These are phyloP conservation scores for Saturnispora diversa DNA, from an alignment of 805 yeast genomes.

Conservation along the genomic window DNA sequence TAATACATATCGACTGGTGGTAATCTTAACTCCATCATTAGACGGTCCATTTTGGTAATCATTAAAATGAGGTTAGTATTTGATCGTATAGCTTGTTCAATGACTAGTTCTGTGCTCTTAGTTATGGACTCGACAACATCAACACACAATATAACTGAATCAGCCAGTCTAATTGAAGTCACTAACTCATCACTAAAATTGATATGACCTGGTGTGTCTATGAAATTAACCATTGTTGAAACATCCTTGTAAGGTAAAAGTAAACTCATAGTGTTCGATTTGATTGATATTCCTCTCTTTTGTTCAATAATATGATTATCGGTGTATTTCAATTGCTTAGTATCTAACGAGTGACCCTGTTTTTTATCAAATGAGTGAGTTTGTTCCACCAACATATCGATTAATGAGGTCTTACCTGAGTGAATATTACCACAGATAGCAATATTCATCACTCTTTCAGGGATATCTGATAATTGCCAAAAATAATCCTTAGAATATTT, in stretches of 20 bases:
- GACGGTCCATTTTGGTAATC: slow-evolving; percentile 75
- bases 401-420: slow-evolving; percentile 77
- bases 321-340: slow-evolving; percentile 47
- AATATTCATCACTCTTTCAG: slow-evolving; percentile 64
- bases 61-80: slow-evolving; percentile 51
- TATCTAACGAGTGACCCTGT: slow-evolving; percentile 32
- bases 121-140: slow-evolving; percentile 82
- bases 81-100: slow-evolving; percentile 44
- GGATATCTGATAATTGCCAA: slow-evolving; percentile 37
- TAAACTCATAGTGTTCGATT: slow-evolving; percentile 52
- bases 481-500: slow-evolving; percentile 58
- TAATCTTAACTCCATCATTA: slow-evolving; percentile 69
- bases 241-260: slow-evolving; percentile 44
- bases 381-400: slow-evolving; percentile 59
- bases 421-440: slow-evolving; percentile 74
- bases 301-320: slow-evolving; percentile 66
- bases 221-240: slow-evolving; percentile 51
- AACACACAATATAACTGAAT: slow-evolving; percentile 61
- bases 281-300: slow-evolving; percentile 62
- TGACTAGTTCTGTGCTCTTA: slow-evolving; percentile 41
- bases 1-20: slow-evolving; percentile 68
- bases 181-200: slow-evolving; percentile 73
- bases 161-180: slow-evolving; percentile 49
- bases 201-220: slow-evolving; percentile 91
- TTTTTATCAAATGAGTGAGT: slow-evolving; percentile 45